phyloP scores from a whole-genome alignment of 2,329 filamentous ascomycete species.

The Talaromyces pinophilus region DNA sequence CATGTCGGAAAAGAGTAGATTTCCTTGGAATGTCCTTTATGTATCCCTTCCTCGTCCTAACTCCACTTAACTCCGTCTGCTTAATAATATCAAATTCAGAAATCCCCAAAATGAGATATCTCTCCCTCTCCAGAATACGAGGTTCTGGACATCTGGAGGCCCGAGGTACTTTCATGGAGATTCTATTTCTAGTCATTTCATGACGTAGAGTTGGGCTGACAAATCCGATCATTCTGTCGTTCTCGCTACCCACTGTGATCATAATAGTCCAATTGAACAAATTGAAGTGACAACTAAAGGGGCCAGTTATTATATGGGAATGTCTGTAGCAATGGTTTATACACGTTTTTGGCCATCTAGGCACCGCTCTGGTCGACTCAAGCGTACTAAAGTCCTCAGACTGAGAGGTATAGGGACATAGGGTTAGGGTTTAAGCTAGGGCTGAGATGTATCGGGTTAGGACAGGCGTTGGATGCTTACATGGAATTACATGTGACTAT shows the following conservation, averaged over 20 bases:
- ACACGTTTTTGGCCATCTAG: background rate
- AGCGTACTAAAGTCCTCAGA: background rate
- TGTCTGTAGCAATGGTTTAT: background rate
- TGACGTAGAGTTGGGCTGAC: background rate
- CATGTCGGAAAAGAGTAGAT: background rate
- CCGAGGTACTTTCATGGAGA: background rate
- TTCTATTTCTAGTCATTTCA: background rate
- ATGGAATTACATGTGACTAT: too few species aligned
- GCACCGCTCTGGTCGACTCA: background rate
- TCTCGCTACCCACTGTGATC: background rate
- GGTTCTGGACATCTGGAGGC: background rate
- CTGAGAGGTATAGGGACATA: background rate
- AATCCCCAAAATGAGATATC: background rate
- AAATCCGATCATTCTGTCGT: background rate
- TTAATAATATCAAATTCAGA: background rate
- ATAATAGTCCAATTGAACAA: too few species aligned
- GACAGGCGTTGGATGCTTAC: too few species aligned
- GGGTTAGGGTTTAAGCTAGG: background rate
- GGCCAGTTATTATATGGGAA: background rate
- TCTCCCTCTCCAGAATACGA: background rate
- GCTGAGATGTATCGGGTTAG: background rate
- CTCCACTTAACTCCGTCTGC: background rate
- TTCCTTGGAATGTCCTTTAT: background rate
- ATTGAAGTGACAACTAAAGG: background rate
- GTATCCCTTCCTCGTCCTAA: background rate